Base-by-base conservation (phyloP, 2,329 filamentous ascomycete genomes). In the Colletotrichum simmondsii region DNA sequence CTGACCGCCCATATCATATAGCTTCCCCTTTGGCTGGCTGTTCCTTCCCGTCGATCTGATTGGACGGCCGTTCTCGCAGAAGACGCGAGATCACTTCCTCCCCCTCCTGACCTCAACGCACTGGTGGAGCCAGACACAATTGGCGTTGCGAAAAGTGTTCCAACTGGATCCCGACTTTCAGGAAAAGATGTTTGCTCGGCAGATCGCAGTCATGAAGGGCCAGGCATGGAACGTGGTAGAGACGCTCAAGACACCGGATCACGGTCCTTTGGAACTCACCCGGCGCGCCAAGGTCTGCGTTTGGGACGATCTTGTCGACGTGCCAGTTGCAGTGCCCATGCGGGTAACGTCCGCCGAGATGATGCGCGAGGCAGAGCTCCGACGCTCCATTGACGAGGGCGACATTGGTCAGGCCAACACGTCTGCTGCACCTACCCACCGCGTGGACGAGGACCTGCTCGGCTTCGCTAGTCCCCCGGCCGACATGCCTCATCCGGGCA, bases 141-240 rank as follows among this genome's bases (percentile, higher is more conserved):
- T 94, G 72, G 94, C 95, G 26, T 86, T 99, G 52, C 94, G 97
- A 66, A 90, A 91, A 74, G 92, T 98, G 58, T 99, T 99, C 81
- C 92, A 94, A 76, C 91, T 97, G 80, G 97, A 99, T 81, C 92
- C 93, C 2, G 97, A 99, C 83, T 99, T 99, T 82, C 95, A 98
- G 81, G 97, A 99, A 84, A 93, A 94, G 83, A 99, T 99, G 97
- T 99, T 98, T 84, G 95, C 95, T n/a, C 92, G 94, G 76, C 97
- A 99, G 80, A 97, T 99, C 74, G 96, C 97, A 1, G 97, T 99
- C 72, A 98, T 99, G 95, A 99, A 99, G 83, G 97, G 97, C 12
- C 97, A 99, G 81, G 97, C 97, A 0, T 99, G 97, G 95, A 99
- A 99, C 80, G 97, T 99, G 0, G 97, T 99, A 5, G 97, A 99